Percentiles rank a stretch among this genome's conserved stretches.
These are phyloP conservation scores for Dothiorella sarmentorum DNA, from an alignment of 2,329 filamentous ascomycete species.

Conservation along the genomic window DNA sequence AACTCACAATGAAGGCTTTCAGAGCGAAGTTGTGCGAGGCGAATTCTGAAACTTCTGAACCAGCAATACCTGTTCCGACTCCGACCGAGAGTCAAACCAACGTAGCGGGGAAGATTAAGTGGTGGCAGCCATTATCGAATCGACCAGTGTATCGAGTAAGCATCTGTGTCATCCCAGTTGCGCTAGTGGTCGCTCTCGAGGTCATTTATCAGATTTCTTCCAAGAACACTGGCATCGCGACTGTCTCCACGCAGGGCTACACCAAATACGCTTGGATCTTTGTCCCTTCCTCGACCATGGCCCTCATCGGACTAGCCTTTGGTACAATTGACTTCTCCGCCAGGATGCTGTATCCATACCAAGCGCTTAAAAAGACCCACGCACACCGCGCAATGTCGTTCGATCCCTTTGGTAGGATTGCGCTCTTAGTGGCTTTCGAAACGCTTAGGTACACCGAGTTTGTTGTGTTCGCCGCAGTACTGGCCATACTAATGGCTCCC, in stretches of 20 bases:
- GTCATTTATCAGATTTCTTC: background rate
- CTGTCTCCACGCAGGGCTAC: background rate
- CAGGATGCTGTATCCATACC: background rate
- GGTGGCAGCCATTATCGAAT: too few relatives aligned
- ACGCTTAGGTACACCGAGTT: background rate
- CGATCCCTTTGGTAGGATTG: background rate
- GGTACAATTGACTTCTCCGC: background rate
- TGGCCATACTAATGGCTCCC: background rate
- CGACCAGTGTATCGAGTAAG: too few relatives aligned
- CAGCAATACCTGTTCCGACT: too few relatives aligned
- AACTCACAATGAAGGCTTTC: too few relatives aligned
- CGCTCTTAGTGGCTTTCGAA: background rate
- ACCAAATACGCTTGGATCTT: background rate
- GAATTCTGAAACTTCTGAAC: too few relatives aligned
- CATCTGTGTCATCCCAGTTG: background rate
- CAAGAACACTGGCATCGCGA: background rate
- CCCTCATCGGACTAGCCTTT: background rate
- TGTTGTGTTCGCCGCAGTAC: background rate
- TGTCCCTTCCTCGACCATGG: background rate
- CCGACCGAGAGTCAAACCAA: too few relatives aligned
- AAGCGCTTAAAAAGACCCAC: background rate
- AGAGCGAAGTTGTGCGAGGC: too few relatives aligned
- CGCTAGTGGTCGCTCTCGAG: background rate
- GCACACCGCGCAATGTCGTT: background rate
- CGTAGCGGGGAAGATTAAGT: too few relatives aligned